Percentiles rank a stretch among this genome's conserved stretches.
These are phyloP conservation scores for Neurospora sp. DNA, from an alignment of 495 filamentous ascomycete genomes.

Conservation along the genomic window DNA sequence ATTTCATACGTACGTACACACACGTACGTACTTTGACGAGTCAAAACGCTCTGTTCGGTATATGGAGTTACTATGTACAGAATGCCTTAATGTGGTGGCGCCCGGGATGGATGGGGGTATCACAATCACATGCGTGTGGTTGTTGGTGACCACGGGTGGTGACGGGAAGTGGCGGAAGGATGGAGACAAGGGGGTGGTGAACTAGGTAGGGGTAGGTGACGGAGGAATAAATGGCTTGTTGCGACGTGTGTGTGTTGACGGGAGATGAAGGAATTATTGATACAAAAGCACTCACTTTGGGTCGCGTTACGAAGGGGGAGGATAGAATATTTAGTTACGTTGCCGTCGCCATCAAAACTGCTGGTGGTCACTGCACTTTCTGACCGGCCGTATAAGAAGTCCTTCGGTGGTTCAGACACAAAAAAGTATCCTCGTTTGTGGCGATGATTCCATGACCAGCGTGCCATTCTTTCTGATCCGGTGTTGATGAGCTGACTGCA, in stretches of 20 bases:
- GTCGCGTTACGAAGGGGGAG: background rate
- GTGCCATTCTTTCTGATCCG: background rate
- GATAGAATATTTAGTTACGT: background rate
- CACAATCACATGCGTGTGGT: background rate
- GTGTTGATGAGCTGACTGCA: background rate
- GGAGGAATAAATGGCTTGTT: background rate
- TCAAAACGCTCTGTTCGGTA: background rate
- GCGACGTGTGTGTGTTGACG: background rate
- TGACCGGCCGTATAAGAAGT: background rate
- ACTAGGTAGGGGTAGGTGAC: background rate
- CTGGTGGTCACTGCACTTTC: background rate
- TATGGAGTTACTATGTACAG: background rate
- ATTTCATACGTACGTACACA: background rate
- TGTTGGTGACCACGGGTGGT: background rate
- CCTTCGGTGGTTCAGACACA: background rate
- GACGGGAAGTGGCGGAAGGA: background rate
- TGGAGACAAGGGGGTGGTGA: background rate
- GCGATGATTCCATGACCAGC: background rate
- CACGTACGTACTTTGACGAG: background rate
- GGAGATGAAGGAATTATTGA: background rate
- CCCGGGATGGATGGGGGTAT: background rate
- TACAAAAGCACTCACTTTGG: background rate
- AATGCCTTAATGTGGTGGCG: background rate
- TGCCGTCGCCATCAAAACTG: background rate
- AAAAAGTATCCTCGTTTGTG: background rate